Evolutionary conservation across 106 monocot species (phyloP), one percentile per base, ranked within the genome.

Genomic region (Hemerocallis citrina): DNA sequence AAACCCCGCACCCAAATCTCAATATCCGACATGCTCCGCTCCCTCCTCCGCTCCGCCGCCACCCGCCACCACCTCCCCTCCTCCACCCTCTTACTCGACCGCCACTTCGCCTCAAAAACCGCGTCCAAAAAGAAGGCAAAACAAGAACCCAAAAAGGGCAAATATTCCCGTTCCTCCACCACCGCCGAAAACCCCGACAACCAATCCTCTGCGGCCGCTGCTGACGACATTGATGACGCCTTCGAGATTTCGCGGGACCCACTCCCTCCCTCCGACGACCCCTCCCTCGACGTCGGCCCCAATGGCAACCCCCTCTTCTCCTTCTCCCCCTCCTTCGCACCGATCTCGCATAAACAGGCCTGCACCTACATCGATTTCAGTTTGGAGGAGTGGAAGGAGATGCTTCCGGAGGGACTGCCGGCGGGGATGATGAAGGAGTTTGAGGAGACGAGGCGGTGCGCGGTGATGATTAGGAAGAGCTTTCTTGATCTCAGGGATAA

Each of bases 401-500:
- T 82, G 63, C 42, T 98, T 35, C 92, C 98, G 0, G 98, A 98
- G 59, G 98, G 98, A 19, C 59, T 92, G 56, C 98, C 98, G 9
- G 33, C 38, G 7, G 98, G 88, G 28, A 68, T 98, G 98, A 75
- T 35, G 33, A 92, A 92, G 72, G 98, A 98, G 67, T 98, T 98
- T 59, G 81, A 81, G 74, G 98, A 88, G 70, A 98, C 98, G 12
- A 72, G 85, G 68, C 73, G 98, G 29, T 85, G 84, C 7, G 98
- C 88, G 4, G 83, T 98, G 45, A 74, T 98, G 77, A 84, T 98
- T 66, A 84, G 98, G 56, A 70, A 80, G 79, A 88, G 80, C 59
- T 98, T 98, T 50, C 66, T 98, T 31, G 92, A 92, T 56, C 57
- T 98, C 36, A 76, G 88, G 44, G 91, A 98, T 62, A 98, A 98